Evolutionary conservation across 805 yeast species (phyloP).

Genomic region (Sungouiella blattae): DNA sequence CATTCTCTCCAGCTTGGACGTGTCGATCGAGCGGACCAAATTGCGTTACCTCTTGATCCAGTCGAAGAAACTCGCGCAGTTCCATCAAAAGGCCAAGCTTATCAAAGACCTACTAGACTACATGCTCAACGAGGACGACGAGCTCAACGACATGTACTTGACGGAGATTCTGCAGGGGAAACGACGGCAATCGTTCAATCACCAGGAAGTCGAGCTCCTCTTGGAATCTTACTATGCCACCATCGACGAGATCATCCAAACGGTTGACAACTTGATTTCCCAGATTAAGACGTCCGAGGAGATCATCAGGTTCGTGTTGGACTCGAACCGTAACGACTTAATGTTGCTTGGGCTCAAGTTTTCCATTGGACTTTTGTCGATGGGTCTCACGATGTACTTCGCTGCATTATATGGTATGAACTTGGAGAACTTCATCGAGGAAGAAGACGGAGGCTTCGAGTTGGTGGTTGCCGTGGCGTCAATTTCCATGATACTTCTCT

Average conservation of each 20-base stretch:
- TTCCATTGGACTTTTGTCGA: slow-evolving; percentile 76
- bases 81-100: slow-evolving; percentile 76
- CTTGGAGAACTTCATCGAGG: slow-evolving; percentile 87
- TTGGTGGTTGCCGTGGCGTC: slow-evolving; percentile 41
- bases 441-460: slow-evolving; percentile 65
- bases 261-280: slow-evolving; percentile 69
- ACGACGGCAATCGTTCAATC: slow-evolving; percentile 57
- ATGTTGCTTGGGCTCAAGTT: slow-evolving; percentile 84
- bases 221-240: slow-evolving; percentile 89
- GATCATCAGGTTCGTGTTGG: slow-evolving; percentile 86
- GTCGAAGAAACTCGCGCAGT: slow-evolving; percentile 78
- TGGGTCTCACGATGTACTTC: slow-evolving; percentile 75
- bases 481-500: slow-evolving; percentile 41
- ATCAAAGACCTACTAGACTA: slow-evolving; percentile 85
- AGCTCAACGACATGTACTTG: slow-evolving; percentile 74
- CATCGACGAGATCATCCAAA: slow-evolving; percentile 91
- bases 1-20: slow-evolving; percentile 73
- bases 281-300: slow-evolving; percentile 93
- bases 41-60: slow-evolving; percentile 76
- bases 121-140: slow-evolving; percentile 82
- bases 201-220: slow-evolving; percentile 84
- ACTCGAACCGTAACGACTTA: slow-evolving; percentile 88
- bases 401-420: slow-evolving; percentile 97
- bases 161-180: slow-evolving; percentile 51
- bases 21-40: slow-evolving; percentile 74